Base-by-base conservation (phyloP, 2,329 filamentous ascomycete genomes). In the Aspergillus ustus region DNA sequence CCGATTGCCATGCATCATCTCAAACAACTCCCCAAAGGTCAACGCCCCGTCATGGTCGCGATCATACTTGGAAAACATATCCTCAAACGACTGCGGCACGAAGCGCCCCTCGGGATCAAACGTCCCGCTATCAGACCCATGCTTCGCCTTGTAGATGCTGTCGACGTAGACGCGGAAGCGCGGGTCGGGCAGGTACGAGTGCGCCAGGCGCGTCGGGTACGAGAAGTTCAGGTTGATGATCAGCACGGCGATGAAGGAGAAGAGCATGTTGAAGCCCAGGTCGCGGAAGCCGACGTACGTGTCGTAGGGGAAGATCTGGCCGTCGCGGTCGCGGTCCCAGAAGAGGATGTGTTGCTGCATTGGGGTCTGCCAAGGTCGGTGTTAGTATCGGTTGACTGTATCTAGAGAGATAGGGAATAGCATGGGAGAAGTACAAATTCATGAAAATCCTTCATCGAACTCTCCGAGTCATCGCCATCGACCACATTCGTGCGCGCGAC, bases 61-160 rank as follows among this genome's bases (percentile, higher is more conserved):
- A 59, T 78, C 77, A 66, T 82, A 83, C 64, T 82, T 83, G 1
- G 73, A 64, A 61, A 83, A 83, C 29, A 83, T 71, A 44, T 83
- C 80, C 69, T 83, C 81, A 57, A 83, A 82, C 15, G 75, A 71
- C 68, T 82, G 78, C 40, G 80, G 80, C 2, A 78, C 66, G 64
- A 81, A 82, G 1, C 80, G 70, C 0, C 81, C 81, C 55, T 83
- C 80, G 4, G 71, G 69, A 62, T 83, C 81, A 59, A 77, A 83
- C 8, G 75, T 77, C 37, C 75, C 74, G 20, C 70, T 76, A 55
- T 81, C 79, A 6, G 61, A 63, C 17, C 61, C 61, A 7, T 62
- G 54, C 48, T 81, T 81, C 20, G 73, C 78, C 64, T 77, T 80
- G 66, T 81, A 77, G 31, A 81, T 77, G 11, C 70, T 70, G 1